Evolutionary conservation across 2,329 filamentous ascomycete species (phyloP).

Genomic region (Thermoascus crustaceus): DNA sequence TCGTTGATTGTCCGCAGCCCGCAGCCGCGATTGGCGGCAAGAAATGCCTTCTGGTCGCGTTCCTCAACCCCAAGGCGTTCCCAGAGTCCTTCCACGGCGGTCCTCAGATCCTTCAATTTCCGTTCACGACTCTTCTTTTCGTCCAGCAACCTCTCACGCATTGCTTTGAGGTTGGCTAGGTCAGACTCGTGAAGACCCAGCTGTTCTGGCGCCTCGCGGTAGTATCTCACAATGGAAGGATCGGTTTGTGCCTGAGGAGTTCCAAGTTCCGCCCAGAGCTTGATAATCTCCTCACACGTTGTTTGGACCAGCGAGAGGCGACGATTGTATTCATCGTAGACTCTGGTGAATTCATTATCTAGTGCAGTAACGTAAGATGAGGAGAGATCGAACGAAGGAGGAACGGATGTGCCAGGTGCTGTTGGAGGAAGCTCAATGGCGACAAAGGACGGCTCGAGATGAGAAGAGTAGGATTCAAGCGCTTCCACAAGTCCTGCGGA

Average conservation of each 20-base stretch:
- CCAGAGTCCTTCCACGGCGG: slow-evolving; percentile 80
- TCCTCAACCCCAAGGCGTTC: slow-evolving; percentile 77
- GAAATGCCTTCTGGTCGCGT: slow-evolving; percentile 72
- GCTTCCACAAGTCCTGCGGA: slow-evolving; percentile 79
- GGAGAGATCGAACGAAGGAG: slow-evolving; percentile 86
- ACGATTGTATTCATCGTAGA: slow-evolving; percentile 92
- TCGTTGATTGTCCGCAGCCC: slow-evolving; percentile 90
- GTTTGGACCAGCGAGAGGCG: slow-evolving; percentile 68
- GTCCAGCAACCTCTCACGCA: slow-evolving; percentile 72
- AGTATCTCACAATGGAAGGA: slow-evolving; percentile 74
- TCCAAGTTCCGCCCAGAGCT: slow-evolving; percentile 90
- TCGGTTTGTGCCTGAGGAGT: slow-evolving; percentile 92
- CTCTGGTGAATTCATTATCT: slow-evolving; percentile 82
- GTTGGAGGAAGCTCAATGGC: slow-evolving; percentile 78
- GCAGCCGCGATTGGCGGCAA: slow-evolving; percentile 81
- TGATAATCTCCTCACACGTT: slow-evolving; percentile 76
- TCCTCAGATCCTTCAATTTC: slow-evolving; percentile 65
- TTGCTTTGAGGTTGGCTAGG: slow-evolving; percentile 60
- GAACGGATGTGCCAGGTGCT: slow-evolving; percentile 63
- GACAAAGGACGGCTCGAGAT: slow-evolving; percentile 84
- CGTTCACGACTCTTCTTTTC: slow-evolving; percentile 84
- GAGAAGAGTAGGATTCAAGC: slow-evolving; percentile 90
- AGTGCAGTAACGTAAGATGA: slow-evolving; percentile 77
- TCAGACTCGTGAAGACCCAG: slow-evolving; percentile 87
- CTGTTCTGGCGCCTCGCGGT: slow-evolving; percentile 86